Evolutionary conservation across 208 protist species (phyloP), one percentile per base, ranked within the genome.

Genomic region (Acanthamoeba culbertsoni): DNA sequence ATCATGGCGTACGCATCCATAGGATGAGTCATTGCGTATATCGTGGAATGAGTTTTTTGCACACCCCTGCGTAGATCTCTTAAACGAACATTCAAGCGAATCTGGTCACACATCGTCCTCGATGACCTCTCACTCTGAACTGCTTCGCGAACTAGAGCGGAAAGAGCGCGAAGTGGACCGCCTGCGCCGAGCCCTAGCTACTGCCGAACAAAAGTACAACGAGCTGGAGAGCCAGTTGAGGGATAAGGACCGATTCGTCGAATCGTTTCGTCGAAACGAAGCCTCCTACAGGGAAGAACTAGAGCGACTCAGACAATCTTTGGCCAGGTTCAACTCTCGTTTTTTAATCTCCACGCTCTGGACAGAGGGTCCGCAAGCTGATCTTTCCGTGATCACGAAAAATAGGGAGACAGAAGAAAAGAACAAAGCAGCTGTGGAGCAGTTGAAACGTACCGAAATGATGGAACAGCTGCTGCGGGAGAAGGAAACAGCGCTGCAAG

Each of bases 41-140:
- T 57, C 43, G 43, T 84, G 73, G 73, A 55, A 46, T n/a, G 73
- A 84, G 73, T 84, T 84, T 43, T 84, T 84, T 33, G 31, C 53
- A 12, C 73, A 84, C 73, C 73, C 73, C 26, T 84, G 73, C 46
- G 73, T 84, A 16, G 42, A 71, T 65, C 43, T 68, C 23, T 43
- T 71, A 35, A 71, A 71, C 62, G 62, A 71, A 35, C 33, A 43
- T 28, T 71, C 33, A 35, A 35, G 62, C 62, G 31, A 8, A 23
- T 8, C 12, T 55, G 48, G 33, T 14, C 33, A 71, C 62, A 23
- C 62, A n/a, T 40, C 62, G 1, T 35, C 62, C 23, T 35, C 42
- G 33, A n/a, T 35, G 23, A 18, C 62, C 33, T 71, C 62, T 35
- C 42, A 71, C 33, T 71, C 62, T 4, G 62, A 71, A 42, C 62